phyloP scores from a whole-genome alignment of 2,329 filamentous ascomycete genomes.

The Diaporthe amygdali region DNA sequence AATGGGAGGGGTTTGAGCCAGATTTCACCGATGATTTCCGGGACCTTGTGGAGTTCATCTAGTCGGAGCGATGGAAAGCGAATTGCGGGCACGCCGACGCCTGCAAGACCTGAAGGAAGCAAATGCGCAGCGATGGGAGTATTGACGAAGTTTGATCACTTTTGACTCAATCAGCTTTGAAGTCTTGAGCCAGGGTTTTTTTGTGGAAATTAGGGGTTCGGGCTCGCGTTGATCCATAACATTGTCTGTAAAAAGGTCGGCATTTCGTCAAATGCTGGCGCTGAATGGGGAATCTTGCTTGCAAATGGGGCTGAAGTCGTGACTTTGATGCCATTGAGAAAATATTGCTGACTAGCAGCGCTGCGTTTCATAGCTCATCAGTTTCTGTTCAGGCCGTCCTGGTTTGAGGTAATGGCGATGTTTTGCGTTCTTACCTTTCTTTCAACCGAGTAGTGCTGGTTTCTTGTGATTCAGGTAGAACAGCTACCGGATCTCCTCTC shows the following conservation, averaged over 20 bases:
- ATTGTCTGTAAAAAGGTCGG: neutral
- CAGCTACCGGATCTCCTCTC: too few species aligned
- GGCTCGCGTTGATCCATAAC: neutral
- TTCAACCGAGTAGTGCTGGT: too few species aligned
- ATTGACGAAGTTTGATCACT: too few species aligned
- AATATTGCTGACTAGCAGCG: neutral
- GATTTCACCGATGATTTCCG: conserved; percentile 16
- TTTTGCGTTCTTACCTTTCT: too few species aligned
- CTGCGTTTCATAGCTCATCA: neutral
- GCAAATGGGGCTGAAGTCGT: neutral
- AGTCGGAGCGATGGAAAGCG: neutral
- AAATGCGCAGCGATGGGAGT: too few species aligned
- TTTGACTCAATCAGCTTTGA: too few species aligned
- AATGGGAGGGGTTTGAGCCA: conserved; percentile 21
- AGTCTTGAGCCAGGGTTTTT: too few species aligned
- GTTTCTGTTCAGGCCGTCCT: neutral
- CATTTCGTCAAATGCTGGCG: neutral
- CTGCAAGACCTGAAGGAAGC: too few species aligned
- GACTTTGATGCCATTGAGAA: neutral
- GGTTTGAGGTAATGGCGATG: neutral
- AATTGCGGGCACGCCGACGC: neutral
- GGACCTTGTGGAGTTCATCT: conserved; percentile 22
- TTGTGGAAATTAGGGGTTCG: neutral
- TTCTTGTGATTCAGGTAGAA: too few species aligned
- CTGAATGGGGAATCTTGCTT: neutral